These are phyloP conservation scores for Mycena galopus DNA, from an alignment of 768 basidiomycete species.

Conservation along the genomic window DNA sequence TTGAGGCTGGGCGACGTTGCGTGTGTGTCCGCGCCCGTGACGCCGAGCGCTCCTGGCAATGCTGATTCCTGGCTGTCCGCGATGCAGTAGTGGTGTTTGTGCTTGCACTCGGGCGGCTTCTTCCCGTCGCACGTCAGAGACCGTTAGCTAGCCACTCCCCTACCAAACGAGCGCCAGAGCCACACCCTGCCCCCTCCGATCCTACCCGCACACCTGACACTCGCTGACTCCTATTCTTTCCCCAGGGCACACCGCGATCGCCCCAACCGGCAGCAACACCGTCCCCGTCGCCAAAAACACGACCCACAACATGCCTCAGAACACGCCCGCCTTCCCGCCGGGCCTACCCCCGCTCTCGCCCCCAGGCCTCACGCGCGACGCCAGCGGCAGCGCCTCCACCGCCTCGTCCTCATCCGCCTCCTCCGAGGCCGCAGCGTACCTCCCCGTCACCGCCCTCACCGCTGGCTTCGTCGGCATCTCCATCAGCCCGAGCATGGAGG, in stretches of 20 bases:
- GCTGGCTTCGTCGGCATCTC: conserved; percentile 37
- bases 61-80: no score
- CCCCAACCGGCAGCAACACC: conserved; percentile 31
- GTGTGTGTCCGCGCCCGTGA: no score
- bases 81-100: no score
- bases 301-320: neutral
- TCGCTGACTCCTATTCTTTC: neutral
- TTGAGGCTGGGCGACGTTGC: no score
- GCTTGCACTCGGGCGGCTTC: no score
- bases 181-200: no score
- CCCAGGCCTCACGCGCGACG: conserved; percentile 15
- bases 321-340: neutral
- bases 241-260: conserved; percentile 36
- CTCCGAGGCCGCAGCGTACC: conserved; percentile 36
- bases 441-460: conserved; percentile 15
- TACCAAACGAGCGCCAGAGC: no score
- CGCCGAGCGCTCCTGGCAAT: no score
- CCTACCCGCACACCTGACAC: neutral
- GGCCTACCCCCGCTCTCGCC: conserved; percentile 13
- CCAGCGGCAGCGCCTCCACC: conserved; percentile 7
- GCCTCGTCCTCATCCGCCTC: conserved; percentile 22
- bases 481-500: conserved; percentile 44
- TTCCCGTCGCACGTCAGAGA: no score
- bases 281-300: conserved; percentile 6
- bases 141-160: no score